Evolutionary conservation across 768 basidiomycete genomes (phyloP).

Genomic region (Coprinellus aureogranulatus): DNA sequence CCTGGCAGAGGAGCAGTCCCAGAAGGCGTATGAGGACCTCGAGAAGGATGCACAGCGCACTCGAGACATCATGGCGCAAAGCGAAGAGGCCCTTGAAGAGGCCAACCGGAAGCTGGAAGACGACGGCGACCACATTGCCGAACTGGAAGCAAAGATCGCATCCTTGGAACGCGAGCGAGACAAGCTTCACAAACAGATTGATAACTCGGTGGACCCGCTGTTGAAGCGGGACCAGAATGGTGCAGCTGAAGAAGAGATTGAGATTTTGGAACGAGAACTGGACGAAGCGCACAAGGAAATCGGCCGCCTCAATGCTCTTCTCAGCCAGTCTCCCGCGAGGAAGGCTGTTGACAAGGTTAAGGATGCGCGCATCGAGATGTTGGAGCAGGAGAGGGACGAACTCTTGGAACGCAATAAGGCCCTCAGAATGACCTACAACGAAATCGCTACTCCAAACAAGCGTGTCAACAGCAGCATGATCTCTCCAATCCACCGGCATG

Average conservation of each 20-base stretch:
- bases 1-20: slow-evolving; percentile 44
- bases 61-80: slow-evolving; percentile 56
- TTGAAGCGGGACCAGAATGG: slow-evolving; percentile 19
- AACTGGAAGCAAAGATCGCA: slow-evolving; percentile 49
- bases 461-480: slow-evolving; percentile 54
- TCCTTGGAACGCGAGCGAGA: slow-evolving; percentile 58
- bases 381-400: slow-evolving; percentile 77
- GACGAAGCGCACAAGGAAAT: slow-evolving; percentile 77
- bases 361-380: slow-evolving; percentile 69
- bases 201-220: slow-evolving; percentile 23
- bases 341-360: slow-evolving; percentile 77
- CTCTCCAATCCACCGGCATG: slow-evolving; percentile 76
- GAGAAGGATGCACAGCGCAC: slow-evolving; percentile 53
- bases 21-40: slow-evolving; percentile 48
- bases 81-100: slow-evolving; percentile 75
- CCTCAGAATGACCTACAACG: slow-evolving; percentile 50
- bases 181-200: slow-evolving; percentile 23
- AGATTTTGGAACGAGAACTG: slow-evolving; percentile 70
- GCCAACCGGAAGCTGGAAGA: slow-evolving; percentile 67
- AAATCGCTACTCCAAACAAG: slow-evolving; percentile 58
- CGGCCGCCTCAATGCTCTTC: slow-evolving; percentile 59
- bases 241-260: slow-evolving; percentile 54
- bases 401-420: slow-evolving; percentile 67
- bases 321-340: slow-evolving; percentile 71
- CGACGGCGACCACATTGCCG: slow-evolving; percentile 53